Percentiles rank a stretch among this genome's conserved stretches.
phyloP scores from a whole-genome alignment of 305 asterid species.

The Plantago coronopus region DNA sequence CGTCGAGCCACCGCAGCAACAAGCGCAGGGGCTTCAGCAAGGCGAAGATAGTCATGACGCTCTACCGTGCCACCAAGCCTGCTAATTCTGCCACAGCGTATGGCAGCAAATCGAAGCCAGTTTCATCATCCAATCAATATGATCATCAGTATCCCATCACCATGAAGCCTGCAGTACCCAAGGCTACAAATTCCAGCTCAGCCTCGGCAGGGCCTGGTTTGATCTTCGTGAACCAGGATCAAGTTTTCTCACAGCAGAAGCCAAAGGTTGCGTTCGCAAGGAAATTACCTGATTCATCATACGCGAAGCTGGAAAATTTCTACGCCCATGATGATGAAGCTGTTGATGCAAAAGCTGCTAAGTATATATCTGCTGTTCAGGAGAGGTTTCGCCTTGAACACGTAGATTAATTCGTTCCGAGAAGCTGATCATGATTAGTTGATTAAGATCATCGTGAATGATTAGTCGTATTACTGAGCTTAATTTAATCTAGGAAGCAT shows the following conservation, averaged over 20 bases:
- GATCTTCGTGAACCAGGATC: conserved; percentile 45
- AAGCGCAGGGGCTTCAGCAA: conserved; percentile 42
- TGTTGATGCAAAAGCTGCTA: conserved; percentile 50
- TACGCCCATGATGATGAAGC: conserved; percentile 38
- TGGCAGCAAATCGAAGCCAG: conserved; percentile 25
- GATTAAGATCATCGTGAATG: too few relatives aligned
- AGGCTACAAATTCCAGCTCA: conserved; percentile 4
- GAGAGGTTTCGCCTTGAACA: conserved; percentile 53
- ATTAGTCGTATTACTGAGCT: too few relatives aligned
- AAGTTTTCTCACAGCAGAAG: conserved; percentile 36
- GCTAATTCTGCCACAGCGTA: conserved; percentile 18
- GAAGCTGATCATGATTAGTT: too few relatives aligned
- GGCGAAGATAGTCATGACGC: conserved; percentile 41
- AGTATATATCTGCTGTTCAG: conserved; percentile 53
- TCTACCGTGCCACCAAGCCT: conserved; percentile 39
- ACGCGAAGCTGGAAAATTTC: conserved; percentile 27
- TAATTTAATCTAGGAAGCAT: too few relatives aligned
- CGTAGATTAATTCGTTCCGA: background rate
- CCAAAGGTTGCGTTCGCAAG: conserved; percentile 37
- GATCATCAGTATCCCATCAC: conserved; percentile 16
- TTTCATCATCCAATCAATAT: conserved; percentile 1
- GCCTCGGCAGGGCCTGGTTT: conserved; percentile 29
- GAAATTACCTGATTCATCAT: conserved; percentile 17
- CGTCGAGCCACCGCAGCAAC: conserved; percentile 25
- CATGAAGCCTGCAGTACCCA: conserved; percentile 16